Conservation (phyloP, 305 asterid genomes). For the Caryopteris hybrid region DNA sequence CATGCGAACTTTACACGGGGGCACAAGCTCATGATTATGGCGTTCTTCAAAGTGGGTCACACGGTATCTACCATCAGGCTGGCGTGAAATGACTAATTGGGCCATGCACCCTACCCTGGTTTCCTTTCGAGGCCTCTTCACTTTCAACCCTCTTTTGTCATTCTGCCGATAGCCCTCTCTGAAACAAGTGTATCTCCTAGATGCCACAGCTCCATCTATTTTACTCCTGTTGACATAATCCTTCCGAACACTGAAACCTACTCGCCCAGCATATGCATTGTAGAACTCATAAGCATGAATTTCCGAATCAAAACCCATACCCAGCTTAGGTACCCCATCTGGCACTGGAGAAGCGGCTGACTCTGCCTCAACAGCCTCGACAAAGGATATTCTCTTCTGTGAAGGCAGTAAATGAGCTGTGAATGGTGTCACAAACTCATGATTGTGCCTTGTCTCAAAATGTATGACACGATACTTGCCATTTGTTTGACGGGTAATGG, state of each 20-base stretch:
- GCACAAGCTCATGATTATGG: constrained; percentile 60
- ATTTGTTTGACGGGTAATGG: constrained; percentile 52
- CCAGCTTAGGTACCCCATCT: constrained; percentile 56
- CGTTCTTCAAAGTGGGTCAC: constrained; percentile 56
- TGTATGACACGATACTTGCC: constrained; percentile 56
- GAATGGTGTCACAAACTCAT: constrained; percentile 48
- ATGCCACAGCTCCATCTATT: constrained; percentile 61
- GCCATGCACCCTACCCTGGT: constrained; percentile 70
- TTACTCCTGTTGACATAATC: constrained; percentile 66
- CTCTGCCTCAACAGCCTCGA: constrained; percentile 54
- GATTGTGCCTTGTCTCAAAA: constrained; percentile 53
- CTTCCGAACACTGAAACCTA: constrained; percentile 61
- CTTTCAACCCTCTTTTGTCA: constrained; percentile 50
- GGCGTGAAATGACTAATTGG: constrained; percentile 57
- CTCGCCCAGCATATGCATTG: constrained; percentile 49
- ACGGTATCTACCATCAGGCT: constrained; percentile 51
- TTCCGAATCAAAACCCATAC: constrained; percentile 62
- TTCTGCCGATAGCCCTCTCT: constrained; percentile 60
- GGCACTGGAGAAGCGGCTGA: constrained; percentile 27
- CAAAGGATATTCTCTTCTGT: constrained; percentile 62
- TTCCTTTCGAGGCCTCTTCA: constrained; percentile 60
- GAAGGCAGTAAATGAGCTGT: constrained; percentile 66
- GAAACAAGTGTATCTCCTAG: constrained; percentile 63
- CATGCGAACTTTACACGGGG: constrained; percentile 42
- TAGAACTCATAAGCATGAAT: constrained; percentile 56